Percentiles rank a stretch among this genome's conserved stretches.
Conservation (phyloP, 139 green algal genomes). For the Chlamydomonas schloesseri region DNA sequence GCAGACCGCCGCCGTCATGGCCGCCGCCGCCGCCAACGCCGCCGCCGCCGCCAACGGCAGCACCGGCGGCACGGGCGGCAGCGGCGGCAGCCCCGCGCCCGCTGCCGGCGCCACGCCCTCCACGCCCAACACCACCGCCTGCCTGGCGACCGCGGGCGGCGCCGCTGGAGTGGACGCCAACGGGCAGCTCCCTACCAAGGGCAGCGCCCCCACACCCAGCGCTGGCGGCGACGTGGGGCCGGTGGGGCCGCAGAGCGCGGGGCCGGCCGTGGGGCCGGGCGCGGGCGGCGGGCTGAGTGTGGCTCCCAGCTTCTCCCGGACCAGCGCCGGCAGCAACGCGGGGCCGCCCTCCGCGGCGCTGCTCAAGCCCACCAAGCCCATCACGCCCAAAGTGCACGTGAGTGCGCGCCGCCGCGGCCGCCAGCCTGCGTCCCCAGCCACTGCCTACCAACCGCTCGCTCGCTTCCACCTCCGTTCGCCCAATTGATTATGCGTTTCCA, state of each 20-base stretch:
- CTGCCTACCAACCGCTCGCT: no score
- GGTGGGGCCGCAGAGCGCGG: neutral
- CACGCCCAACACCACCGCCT: neutral
- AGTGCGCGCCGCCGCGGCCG: neutral
- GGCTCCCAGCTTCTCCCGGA: neutral
- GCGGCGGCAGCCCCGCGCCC: neutral
- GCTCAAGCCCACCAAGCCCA: slow-evolving; percentile 26
- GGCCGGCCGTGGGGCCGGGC: no score
- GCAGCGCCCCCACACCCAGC: neutral
- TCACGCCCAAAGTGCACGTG: slow-evolving; percentile 35
- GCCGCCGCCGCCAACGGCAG: neutral
- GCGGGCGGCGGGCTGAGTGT: neutral
- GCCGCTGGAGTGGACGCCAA: neutral
- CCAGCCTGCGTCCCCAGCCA: no score
- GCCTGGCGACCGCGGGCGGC: neutral
- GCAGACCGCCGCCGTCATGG: neutral
- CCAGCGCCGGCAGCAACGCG: neutral
- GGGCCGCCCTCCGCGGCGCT: neutral
- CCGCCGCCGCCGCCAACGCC: neutral
- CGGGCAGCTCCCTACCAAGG: slow-evolving; percentile 1
- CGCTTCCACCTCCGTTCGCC: no score
- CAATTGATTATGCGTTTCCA: no score
- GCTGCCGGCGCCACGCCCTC: neutral
- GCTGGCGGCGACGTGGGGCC: neutral
- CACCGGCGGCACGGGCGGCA: neutral